Conservation (phyloP, 495 filamentous ascomycete species). For the Bacidia rubella region DNA sequence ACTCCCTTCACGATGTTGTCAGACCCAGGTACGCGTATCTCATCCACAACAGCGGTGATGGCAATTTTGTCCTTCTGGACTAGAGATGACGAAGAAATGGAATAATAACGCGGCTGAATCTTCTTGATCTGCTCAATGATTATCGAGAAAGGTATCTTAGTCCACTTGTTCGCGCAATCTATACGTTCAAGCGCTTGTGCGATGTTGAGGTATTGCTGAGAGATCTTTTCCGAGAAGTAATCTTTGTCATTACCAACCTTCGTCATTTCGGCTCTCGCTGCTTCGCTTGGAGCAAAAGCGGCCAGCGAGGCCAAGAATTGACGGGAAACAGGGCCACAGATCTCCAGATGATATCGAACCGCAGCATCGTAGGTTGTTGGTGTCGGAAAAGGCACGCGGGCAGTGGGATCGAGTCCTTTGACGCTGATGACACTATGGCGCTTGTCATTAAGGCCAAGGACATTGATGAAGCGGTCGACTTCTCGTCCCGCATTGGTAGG, state of each 20-base stretch:
- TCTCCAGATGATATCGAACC: slow-evolving; percentile 93
- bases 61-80: slow-evolving; percentile 90
- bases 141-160: slow-evolving; percentile 78
- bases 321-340: slow-evolving; percentile 86
- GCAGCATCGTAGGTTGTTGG: slow-evolving; percentile 94
- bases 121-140: slow-evolving; percentile 90
- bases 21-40: slow-evolving; percentile 59
- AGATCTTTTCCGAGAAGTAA: slow-evolving; percentile 83
- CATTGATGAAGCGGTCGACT: slow-evolving; percentile 75
- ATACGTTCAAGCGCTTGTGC: slow-evolving; percentile 72
- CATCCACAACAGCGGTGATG: slow-evolving; percentile 91
- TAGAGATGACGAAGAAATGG: slow-evolving; percentile 90
- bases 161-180: slow-evolving; percentile 57
- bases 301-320: slow-evolving; percentile 84
- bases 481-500: slow-evolving; percentile 89
- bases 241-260: slow-evolving; percentile 89
- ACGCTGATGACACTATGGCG: slow-evolving; percentile 74
- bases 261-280: slow-evolving; percentile 69
- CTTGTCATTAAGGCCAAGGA: slow-evolving; percentile 64
- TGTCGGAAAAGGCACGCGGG: slow-evolving; percentile 94
- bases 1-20: slow-evolving; percentile 82
- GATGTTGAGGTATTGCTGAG: slow-evolving; percentile 75
- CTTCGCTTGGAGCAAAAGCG: slow-evolving; percentile 78
- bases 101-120: slow-evolving; percentile 96
- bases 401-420: slow-evolving; percentile 87